Percentiles rank a stretch among this genome's conserved stretches.
Conservation (phyloP, 2,329 filamentous ascomycete species). For the Venturia oleaginea region DNA sequence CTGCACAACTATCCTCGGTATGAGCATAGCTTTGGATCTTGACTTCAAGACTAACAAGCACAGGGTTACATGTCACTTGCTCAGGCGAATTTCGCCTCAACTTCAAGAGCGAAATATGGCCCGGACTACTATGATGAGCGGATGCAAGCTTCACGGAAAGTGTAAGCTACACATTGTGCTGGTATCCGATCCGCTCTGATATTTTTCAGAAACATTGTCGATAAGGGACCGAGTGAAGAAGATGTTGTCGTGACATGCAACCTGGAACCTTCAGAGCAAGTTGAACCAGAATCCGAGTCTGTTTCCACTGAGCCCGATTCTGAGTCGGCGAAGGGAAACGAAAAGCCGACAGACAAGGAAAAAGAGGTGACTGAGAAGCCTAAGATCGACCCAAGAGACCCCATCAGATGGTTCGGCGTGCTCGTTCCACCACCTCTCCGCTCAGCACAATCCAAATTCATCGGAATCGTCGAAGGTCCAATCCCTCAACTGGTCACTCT, state of each 20-base stretch:
- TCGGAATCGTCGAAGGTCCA: constrained; percentile 46
- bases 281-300: background rate
- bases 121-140: constrained; percentile 63
- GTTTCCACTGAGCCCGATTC: background rate
- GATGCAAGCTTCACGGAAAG: constrained; percentile 52
- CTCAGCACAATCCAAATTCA: constrained; percentile 51
- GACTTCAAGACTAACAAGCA: background rate
- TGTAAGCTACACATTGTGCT: constrained; percentile 30
- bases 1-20: constrained; percentile 46
- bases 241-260: background rate
- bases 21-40: constrained; percentile 16
- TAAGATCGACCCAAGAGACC: constrained; percentile 34
- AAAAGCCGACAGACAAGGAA: background rate
- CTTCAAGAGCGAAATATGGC: constrained; percentile 55
- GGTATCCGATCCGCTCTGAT: constrained; percentile 8
- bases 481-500: constrained; percentile 50
- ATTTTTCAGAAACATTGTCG: background rate
- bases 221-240: background rate
- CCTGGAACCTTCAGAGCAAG: background rate
- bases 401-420: constrained; percentile 49
- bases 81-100: constrained; percentile 66
- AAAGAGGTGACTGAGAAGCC: background rate
- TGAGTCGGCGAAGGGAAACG: background rate
- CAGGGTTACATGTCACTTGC: constrained; percentile 48
- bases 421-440: constrained; percentile 40